A percentile compares a stretch with the other conserved stretches of the same genome.
These are phyloP conservation scores for Ulmus americana DNA, from an alignment of 331 rosid genomes.

Conservation along the genomic window DNA sequence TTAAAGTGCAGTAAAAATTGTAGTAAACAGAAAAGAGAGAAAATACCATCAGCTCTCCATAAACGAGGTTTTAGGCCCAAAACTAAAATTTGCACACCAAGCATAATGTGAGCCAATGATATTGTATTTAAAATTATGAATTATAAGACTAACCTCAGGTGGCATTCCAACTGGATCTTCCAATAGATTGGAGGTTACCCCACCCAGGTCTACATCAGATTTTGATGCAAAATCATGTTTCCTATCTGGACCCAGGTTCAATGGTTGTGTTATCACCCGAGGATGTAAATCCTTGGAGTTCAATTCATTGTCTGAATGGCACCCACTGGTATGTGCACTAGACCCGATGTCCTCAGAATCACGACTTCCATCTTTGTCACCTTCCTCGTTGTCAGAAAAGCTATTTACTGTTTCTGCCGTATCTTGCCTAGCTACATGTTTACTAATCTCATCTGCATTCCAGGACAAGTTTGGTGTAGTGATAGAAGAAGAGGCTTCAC, in stretches of 20 bases:
- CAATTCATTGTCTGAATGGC: constrained; percentile 74
- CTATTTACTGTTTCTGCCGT: constrained; percentile 48
- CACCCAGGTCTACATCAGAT: constrained; percentile 38
- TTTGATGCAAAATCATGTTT: constrained; percentile 36
- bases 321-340: constrained; percentile 37
- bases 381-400: constrained; percentile 58
- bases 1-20: too few relatives aligned
- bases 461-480: constrained; percentile 29
- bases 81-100: background rate
- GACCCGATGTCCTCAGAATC: constrained; percentile 31
- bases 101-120: constrained; percentile 10
- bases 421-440: constrained; percentile 35
- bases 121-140: constrained; percentile 7
- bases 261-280: constrained; percentile 32
- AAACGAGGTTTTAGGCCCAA: too few relatives aligned
- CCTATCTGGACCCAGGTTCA: constrained; percentile 36
- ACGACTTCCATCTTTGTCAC: constrained; percentile 33
- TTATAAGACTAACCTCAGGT: constrained; percentile 57
- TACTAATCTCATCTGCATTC: constrained; percentile 53
- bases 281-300: constrained; percentile 45
- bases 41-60: too few relatives aligned
- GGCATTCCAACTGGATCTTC: constrained; percentile 80
- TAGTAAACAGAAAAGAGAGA: too few relatives aligned
- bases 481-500: constrained; percentile 41
- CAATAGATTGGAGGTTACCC: constrained; percentile 27